phyloP scores from a whole-genome alignment of 805 yeast species.

The Sugiyamaella chiloensis region DNA sequence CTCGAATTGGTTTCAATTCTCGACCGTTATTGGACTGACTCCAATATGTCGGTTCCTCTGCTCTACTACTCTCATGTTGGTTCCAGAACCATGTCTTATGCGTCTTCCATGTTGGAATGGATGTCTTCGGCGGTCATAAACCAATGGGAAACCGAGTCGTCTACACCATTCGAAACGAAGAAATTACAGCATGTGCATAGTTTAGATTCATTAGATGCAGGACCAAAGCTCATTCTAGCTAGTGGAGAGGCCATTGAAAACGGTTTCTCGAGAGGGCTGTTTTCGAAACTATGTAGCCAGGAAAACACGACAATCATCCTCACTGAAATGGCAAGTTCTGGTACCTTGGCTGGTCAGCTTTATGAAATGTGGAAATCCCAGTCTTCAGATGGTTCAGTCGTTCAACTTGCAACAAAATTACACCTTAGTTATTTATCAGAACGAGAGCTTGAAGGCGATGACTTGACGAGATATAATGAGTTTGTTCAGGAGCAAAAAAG shows the following conservation, averaged over 20 bases:
- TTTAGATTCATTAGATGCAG: conserved; percentile 38
- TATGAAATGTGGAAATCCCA: conserved; percentile 33
- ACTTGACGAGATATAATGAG: conserved; percentile 30
- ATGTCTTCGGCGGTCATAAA: conserved; percentile 83
- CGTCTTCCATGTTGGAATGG: conserved; percentile 93
- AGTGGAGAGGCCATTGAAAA: conserved; percentile 62
- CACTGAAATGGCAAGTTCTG: conserved; percentile 58
- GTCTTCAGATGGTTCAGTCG: conserved; percentile 6
- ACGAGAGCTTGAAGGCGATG: conserved; percentile 35
- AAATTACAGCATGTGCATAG: conserved; percentile 57
- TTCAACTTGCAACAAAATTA: conserved; percentile 17
- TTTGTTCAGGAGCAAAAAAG: conserved; percentile 23
- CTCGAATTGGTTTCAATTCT: conserved; percentile 72
- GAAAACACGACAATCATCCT: conserved; percentile 68
- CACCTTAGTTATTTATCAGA: conserved; percentile 22
- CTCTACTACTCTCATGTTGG: conserved; percentile 75
- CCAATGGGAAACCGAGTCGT: conserved; percentile 73
- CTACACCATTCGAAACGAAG: conserved; percentile 75
- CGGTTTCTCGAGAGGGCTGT: conserved; percentile 51
- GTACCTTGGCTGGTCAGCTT: conserved; percentile 50
- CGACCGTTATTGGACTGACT: conserved; percentile 59
- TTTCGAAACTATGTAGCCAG: conserved; percentile 51
- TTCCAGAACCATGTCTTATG: conserved; percentile 71
- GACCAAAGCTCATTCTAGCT: conserved; percentile 74
- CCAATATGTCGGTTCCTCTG: conserved; percentile 53